Evolutionary conservation across 2,329 filamentous ascomycete genomes (phyloP).

Genomic region (Sclerotinia subarctica): DNA sequence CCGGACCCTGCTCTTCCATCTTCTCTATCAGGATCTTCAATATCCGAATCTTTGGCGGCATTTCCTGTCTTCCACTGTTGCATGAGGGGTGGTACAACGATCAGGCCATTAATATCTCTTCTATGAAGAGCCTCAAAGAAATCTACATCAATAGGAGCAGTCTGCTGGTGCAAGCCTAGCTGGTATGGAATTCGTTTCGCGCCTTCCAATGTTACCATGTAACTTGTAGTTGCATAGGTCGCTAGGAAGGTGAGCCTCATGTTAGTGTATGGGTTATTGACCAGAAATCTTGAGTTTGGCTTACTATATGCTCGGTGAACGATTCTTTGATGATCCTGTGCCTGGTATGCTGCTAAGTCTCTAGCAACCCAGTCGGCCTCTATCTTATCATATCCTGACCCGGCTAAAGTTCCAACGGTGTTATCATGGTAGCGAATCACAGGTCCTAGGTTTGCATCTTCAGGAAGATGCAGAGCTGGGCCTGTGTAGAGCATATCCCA

Average conservation of each 20-base stretch:
- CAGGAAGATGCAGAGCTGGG: neutral
- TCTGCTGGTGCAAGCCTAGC: neutral
- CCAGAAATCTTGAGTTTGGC: neutral
- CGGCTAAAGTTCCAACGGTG: neutral
- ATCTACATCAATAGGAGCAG: neutral
- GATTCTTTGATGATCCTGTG: slow-evolving; percentile 2
- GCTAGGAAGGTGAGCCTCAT: neutral
- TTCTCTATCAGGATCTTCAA: neutral
- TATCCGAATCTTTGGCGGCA: neutral
- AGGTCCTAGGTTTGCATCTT: neutral
- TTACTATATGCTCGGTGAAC: slow-evolving; percentile 6
- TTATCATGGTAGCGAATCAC: neutral
- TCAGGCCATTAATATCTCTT: neutral
- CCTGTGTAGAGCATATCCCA: slow-evolving; percentile 10
- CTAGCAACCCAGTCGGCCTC: neutral
- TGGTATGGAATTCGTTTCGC: slow-evolving; percentile 9
- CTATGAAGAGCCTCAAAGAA: neutral
- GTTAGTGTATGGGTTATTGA: slow-evolving; percentile 5
- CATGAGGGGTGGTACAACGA: neutral
- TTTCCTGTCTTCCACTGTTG: slow-evolving; percentile 1
- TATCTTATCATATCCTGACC: neutral
- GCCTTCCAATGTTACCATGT: slow-evolving; percentile 10
- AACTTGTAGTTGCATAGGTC: slow-evolving; percentile 4
- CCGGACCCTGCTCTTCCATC: neutral
- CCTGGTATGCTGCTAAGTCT: neutral